These are phyloP conservation scores for Exophiala phaeomuriformis DNA, from an alignment of 2,329 filamentous ascomycete genomes.

Conservation along the genomic window DNA sequence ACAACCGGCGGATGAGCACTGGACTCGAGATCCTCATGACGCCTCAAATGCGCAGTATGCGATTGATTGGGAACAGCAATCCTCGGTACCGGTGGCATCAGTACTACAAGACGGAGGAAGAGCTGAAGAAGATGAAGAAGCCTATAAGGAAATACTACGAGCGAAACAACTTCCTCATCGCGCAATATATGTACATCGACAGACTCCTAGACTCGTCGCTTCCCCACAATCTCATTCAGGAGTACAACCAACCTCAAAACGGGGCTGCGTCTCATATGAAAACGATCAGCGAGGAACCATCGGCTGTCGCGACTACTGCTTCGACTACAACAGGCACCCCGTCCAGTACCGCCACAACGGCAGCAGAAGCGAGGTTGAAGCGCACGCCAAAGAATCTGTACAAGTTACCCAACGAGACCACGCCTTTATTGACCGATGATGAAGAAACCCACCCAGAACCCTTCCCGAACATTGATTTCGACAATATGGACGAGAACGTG, in stretches of 20 bases:
- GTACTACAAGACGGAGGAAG: conserved; percentile 75
- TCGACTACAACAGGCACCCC: conserved; percentile 7
- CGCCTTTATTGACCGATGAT: conserved; percentile 52
- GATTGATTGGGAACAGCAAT: conserved; percentile 82
- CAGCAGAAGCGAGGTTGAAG: conserved; percentile 49
- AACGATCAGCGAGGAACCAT: conserved; percentile 66
- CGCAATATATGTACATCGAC: conserved; percentile 92
- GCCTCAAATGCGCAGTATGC: conserved; percentile 52
- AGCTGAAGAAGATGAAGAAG: conserved; percentile 64
- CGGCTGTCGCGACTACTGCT: conserved; percentile 29
- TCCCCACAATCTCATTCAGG: conserved; percentile 84
- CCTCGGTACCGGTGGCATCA: conserved; percentile 75
- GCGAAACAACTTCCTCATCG: conserved; percentile 77
- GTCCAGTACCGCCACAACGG: conserved; percentile 19
- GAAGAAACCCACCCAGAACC: conserved; percentile 24
- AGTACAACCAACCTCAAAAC: conserved; percentile 63
- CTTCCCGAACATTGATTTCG: conserved; percentile 43
- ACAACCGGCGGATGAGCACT: conserved; percentile 21
- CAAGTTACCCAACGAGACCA: conserved; percentile 59
- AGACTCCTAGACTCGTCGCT: conserved; percentile 81
- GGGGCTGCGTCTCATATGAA: conserved; percentile 51
- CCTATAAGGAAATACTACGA: conserved; percentile 80
- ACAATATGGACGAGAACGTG: conserved; percentile 39
- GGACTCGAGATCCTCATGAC: conserved; percentile 27
- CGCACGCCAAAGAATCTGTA: conserved; percentile 83